These are phyloP conservation scores for Calocybe indica DNA, from an alignment of 768 basidiomycete genomes.

Conservation along the genomic window DNA sequence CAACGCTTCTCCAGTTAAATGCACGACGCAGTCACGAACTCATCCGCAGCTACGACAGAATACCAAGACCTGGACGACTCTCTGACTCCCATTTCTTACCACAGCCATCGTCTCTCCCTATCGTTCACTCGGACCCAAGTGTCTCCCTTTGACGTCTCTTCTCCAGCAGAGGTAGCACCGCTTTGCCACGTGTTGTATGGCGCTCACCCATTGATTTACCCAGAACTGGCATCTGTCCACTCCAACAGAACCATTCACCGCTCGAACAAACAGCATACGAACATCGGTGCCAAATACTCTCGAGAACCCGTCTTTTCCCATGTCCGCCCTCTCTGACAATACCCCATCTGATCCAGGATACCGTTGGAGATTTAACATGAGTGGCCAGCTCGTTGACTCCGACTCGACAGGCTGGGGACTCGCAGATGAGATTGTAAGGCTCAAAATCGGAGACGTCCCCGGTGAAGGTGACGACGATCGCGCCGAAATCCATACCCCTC, in stretches of 20 bases:
- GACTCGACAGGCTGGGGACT: conserved; percentile 63
- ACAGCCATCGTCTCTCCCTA: conserved; percentile 28
- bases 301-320: conserved; percentile 43
- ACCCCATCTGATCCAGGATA: conserved; percentile 29
- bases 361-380: conserved; percentile 62
- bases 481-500: conserved; percentile 57
- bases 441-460: conserved; percentile 56
- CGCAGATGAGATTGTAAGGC: conserved; percentile 64
- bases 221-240: conserved; percentile 45
- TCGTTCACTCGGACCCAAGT: conserved; percentile 42
- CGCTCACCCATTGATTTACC: conserved; percentile 12
- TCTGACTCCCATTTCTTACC: conserved; percentile 24
- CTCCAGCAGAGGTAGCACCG: conserved; percentile 33
- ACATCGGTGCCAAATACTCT: conserved; percentile 33
- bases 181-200: conserved; percentile 27
- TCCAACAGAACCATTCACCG: conserved; percentile 29
- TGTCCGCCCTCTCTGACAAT: conserved; percentile 31
- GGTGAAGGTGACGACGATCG: conserved; percentile 47
- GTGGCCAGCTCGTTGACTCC: conserved; percentile 58
- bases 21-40: conserved; percentile 61
- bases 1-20: conserved; percentile 47
- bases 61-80: conserved; percentile 26
- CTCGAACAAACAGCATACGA: conserved; percentile 24
- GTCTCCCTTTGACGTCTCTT: conserved; percentile 33
- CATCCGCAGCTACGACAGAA: conserved; percentile 37